Percentiles rank a stretch among this genome's conserved stretches.
Evolutionary conservation across 2,329 filamentous ascomycete genomes (phyloP).

Genomic region (Cladosporium sp.): DNA sequence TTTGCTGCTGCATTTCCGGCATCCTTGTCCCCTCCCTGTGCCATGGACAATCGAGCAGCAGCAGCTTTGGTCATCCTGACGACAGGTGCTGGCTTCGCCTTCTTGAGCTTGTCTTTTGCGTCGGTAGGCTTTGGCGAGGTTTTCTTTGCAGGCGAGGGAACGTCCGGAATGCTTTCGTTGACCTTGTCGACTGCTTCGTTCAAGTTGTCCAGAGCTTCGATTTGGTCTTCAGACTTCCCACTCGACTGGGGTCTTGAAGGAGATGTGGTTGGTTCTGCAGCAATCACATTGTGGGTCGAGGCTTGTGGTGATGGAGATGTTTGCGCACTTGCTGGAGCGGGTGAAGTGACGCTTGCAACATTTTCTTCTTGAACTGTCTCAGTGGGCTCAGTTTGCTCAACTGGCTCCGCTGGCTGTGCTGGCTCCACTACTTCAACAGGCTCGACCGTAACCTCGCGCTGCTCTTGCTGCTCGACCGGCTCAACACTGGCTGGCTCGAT

Average conservation of each 20-base stretch:
- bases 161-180: constrained; percentile 27
- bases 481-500: constrained; percentile 20
- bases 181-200: constrained; percentile 51
- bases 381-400: background rate
- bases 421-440: background rate
- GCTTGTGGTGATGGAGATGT: background rate
- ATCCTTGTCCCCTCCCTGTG: constrained; percentile 24
- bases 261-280: constrained; percentile 12
- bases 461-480: background rate
- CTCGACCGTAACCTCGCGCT: too few relatives aligned
- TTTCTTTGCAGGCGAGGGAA: constrained; percentile 28
- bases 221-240: constrained; percentile 29
- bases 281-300: background rate
- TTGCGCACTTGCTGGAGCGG: background rate
- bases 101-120: background rate
- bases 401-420: too few relatives aligned
- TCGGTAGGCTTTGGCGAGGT: constrained; percentile 5
- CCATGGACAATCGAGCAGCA: constrained; percentile 28
- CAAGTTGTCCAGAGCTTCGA: constrained; percentile 48
- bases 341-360: background rate
- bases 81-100: constrained; percentile 22
- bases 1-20: constrained; percentile 17
- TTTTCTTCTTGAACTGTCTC: background rate
- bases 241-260: background rate
- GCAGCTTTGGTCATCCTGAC: constrained; percentile 30